Conservation (phyloP, 257 asterid genomes). For the Prunella vulgaris region DNA sequence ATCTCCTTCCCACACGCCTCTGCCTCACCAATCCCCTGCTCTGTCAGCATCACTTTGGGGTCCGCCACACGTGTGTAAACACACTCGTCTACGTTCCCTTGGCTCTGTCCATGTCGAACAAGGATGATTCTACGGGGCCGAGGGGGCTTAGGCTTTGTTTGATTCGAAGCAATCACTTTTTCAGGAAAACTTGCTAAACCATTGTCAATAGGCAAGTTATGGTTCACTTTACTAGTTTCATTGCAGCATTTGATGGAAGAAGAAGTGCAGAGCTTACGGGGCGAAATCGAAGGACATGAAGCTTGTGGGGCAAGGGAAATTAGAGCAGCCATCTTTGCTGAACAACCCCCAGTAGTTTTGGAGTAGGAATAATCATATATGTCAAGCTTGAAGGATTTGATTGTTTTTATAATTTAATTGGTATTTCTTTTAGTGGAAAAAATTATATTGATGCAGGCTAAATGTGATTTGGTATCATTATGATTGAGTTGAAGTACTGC, state of each 20-base stretch:
- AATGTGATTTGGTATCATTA: neutral
- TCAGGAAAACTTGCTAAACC: constrained; percentile 47
- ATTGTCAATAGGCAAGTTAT: neutral
- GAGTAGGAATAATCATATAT: neutral
- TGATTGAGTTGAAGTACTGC: neutral
- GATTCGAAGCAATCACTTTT: constrained; percentile 17
- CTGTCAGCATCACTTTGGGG: constrained; percentile 54
- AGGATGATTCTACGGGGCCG: constrained; percentile 63
- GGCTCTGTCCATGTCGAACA: constrained; percentile 73
- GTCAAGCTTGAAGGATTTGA: neutral
- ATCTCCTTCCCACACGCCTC: constrained; percentile 50
- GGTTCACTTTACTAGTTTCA: neutral
- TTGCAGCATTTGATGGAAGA: constrained; percentile 32
- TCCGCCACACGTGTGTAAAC: constrained; percentile 69
- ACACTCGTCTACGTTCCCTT: constrained; percentile 69
- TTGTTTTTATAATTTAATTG: neutral
- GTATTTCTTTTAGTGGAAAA: neutral
- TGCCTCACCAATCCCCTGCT: constrained; percentile 44
- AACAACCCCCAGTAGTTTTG: neutral
- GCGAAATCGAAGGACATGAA: too few species aligned
- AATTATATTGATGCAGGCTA: neutral
- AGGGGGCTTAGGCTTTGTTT: constrained; percentile 37
- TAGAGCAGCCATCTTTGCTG: constrained; percentile 23
- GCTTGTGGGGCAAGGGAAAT: constrained; percentile 23
- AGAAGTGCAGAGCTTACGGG: too few species aligned